A percentile compares a stretch with the other conserved stretches of the same genome.
phyloP scores from a whole-genome alignment of 2,329 filamentous ascomycete genomes.

The Nigrospora oryzae region DNA sequence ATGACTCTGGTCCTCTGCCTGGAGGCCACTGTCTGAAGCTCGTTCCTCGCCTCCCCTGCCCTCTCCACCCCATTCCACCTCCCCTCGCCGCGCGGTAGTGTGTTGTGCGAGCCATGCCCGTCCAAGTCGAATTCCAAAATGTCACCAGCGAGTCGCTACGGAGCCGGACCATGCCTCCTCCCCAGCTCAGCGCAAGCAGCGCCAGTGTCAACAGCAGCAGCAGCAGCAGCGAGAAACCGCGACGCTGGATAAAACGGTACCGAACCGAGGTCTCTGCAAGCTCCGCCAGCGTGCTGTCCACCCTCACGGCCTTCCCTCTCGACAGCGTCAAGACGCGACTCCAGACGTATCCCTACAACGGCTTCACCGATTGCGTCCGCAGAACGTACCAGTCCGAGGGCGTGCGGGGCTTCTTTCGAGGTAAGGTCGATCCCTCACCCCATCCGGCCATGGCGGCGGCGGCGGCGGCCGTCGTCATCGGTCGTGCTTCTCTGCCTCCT shows the following conservation, averaged over 20 bases:
- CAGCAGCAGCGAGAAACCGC: conserved; percentile 20
- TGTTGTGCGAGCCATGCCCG: conserved; percentile 25
- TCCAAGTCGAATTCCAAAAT: conserved; percentile 28
- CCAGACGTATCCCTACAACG: conserved; percentile 76
- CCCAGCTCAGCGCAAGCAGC: conserved; percentile 13
- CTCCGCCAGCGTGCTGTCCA: conserved; percentile 69
- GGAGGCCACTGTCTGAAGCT: conserved; percentile 40
- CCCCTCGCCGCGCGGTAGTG: not conserved
- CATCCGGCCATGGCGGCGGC: too few species aligned
- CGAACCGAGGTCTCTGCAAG: conserved; percentile 74
- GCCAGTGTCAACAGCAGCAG: conserved; percentile 5
- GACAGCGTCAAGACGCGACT: conserved; percentile 87
- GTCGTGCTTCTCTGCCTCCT: too few species aligned
- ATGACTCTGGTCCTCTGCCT: conserved; percentile 42
- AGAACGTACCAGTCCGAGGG: conserved; percentile 71
- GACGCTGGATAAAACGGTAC: conserved; percentile 62
- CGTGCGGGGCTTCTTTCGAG: conserved; percentile 70
- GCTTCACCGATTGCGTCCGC: conserved; percentile 64
- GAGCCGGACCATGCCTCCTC: conserved; percentile 32
- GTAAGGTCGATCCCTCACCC: conserved; percentile 30
- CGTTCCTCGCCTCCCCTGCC: conserved; percentile 6
- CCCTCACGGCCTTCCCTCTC: conserved; percentile 73
- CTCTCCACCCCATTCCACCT: not conserved
- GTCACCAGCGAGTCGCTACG: conserved; percentile 33
- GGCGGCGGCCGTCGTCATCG: not conserved